Conservation (phyloP, 2,329 filamentous ascomycete genomes). For the Ophiobolus disseminans region DNA sequence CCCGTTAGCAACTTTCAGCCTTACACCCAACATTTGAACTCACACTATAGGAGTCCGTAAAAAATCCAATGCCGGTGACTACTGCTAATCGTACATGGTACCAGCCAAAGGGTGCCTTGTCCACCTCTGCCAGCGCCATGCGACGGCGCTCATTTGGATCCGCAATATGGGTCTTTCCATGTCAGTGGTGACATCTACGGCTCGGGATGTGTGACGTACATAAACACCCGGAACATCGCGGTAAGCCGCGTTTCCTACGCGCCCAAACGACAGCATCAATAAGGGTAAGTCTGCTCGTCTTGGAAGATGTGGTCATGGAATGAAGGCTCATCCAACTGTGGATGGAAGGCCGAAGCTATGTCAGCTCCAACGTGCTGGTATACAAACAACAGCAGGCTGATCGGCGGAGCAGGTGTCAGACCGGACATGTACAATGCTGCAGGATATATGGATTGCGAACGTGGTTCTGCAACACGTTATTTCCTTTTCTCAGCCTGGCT, state of each 20-base stretch:
- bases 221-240: slow-evolving; percentile 42
- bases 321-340: slow-evolving; percentile 2
- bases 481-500: slow-evolving; percentile 12
- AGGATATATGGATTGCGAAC: slow-evolving; percentile 14
- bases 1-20: slow-evolving; percentile 7
- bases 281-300: slow-evolving; percentile 5
- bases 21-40: not conserved
- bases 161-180: slow-evolving; percentile 34
- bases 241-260: slow-evolving; percentile 41
- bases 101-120: slow-evolving; percentile 53
- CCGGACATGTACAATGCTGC: slow-evolving; percentile 1
- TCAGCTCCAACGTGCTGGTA: slow-evolving; percentile 5
- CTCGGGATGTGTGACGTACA: slow-evolving; percentile 15
- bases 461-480: slow-evolving; percentile 3
- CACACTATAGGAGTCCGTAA: slow-evolving; percentile 76
- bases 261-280: slow-evolving; percentile 36
- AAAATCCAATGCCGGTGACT: slow-evolving; percentile 86
- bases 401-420: slow-evolving; percentile 10
- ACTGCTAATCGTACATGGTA: slow-evolving; percentile 79
- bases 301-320: slow-evolving; percentile 2
- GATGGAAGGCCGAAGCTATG: slow-evolving; percentile 7
- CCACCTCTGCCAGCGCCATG: slow-evolving; percentile 46
- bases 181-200: slow-evolving; percentile 12
- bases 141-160: slow-evolving; percentile 47
- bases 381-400: slow-evolving; percentile 10